phyloP scores from a whole-genome alignment of 305 asterid genomes.

The Fraxinus greggii region DNA sequence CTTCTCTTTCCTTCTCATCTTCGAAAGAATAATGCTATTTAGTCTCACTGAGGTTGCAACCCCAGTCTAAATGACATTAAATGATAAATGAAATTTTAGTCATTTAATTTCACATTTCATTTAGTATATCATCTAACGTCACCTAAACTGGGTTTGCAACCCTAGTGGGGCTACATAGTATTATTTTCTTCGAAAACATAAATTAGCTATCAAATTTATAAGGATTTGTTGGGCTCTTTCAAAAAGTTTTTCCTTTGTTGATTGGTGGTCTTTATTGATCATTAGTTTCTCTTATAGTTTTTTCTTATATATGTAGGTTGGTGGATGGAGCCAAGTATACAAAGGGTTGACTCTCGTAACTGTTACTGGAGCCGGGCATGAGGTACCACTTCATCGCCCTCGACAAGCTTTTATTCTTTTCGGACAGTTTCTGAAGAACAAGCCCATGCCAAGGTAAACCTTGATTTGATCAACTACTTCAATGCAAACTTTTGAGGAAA shows the following conservation, averaged over 20 bases:
- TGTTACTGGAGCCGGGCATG: conserved; percentile 92
- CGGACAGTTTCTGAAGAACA: conserved; percentile 68
- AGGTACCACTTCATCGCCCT: conserved; percentile 95
- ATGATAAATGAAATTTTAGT: too few relatives aligned
- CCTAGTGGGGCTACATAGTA: too few relatives aligned
- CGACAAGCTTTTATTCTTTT: conserved; percentile 79
- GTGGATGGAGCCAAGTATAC: conserved; percentile 96
- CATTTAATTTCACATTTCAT: too few relatives aligned
- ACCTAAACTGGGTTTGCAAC: too few relatives aligned
- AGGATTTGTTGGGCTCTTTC: not conserved
- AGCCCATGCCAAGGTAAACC: conserved; percentile 57
- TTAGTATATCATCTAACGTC: too few relatives aligned
- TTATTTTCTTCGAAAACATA: not conserved
- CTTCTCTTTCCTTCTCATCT: not conserved
- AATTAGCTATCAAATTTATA: not conserved
- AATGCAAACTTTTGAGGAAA: not conserved
- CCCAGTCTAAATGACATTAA: not conserved
- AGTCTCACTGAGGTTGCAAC: too few relatives aligned
- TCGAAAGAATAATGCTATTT: not conserved
- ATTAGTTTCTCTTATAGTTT: not conserved
- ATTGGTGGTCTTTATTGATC: not conserved
- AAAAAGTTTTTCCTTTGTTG: not conserved
- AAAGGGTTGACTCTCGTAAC: conserved; percentile 84
- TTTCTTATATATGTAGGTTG: conserved; percentile 47
- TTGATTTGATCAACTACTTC: conserved; percentile 6